Evolutionary conservation across 1,139 yeast genomes (phyloP).

Genomic region (Waltiozyma sp.): DNA sequence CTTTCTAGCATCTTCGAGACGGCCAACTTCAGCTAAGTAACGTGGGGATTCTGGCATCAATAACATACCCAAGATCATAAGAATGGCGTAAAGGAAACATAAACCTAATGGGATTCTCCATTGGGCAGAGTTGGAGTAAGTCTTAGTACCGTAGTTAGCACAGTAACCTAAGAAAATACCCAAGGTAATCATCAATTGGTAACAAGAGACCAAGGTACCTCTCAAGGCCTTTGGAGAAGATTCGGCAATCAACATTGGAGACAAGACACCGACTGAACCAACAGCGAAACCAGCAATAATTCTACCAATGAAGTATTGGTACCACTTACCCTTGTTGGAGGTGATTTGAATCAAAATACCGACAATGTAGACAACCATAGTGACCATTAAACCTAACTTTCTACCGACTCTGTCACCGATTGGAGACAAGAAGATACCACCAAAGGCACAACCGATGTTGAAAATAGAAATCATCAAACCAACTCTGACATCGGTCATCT

Average conservation of each 20-base stretch:
- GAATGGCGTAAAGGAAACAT: constrained; percentile 30
- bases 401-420: constrained; percentile 49
- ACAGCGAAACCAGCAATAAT: constrained; percentile 53
- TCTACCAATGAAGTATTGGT: constrained; percentile 46
- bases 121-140: constrained; percentile 34
- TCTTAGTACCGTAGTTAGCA: constrained; percentile 46
- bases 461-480: constrained; percentile 55
- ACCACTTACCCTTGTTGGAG: constrained; percentile 33
- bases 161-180: constrained; percentile 47
- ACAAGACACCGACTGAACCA: constrained; percentile 47
- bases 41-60: constrained; percentile 73
- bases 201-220: constrained; percentile 53
- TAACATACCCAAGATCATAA: constrained; percentile 39
- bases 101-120: constrained; percentile 55
- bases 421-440: constrained; percentile 45
- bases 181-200: constrained; percentile 51
- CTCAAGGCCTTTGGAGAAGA: constrained; percentile 54
- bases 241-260: constrained; percentile 55
- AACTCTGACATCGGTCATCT: constrained; percentile 39
- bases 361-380: constrained; percentile 43
- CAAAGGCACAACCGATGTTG: constrained; percentile 60
- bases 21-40: constrained; percentile 42
- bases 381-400: constrained; percentile 40
- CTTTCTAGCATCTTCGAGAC: constrained; percentile 42
- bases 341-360: constrained; percentile 54